Evolutionary conservation across 352 stramenopile genomes (phyloP).

Genomic region (Phytopythium vexans): DNA sequence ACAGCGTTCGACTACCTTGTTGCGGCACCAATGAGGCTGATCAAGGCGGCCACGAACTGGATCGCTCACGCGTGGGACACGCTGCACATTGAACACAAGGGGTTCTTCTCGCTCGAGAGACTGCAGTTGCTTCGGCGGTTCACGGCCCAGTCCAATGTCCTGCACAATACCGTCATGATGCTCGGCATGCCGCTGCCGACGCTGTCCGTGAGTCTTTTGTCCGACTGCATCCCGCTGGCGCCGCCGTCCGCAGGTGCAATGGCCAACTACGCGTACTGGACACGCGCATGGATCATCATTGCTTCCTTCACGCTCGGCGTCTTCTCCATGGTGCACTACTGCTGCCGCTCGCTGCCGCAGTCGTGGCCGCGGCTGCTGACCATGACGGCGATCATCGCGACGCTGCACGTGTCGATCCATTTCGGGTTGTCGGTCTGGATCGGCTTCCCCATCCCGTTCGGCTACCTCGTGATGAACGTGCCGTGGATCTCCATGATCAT

Average conservation of each 20-base stretch:
- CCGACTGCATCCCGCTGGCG: conserved; percentile 13
- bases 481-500: conserved; percentile 15
- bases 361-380: conserved; percentile 1
- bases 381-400: conserved; percentile 7
- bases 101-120: conserved; percentile 13
- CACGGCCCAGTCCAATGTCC: background rate
- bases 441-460: conserved; percentile 17
- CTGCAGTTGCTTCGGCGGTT: conserved; percentile 4
- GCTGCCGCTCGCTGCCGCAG: background rate
- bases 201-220: conserved; percentile 7
- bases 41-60: no score
- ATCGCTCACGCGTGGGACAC: no score
- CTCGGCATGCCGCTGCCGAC: conserved; percentile 10
- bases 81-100: conserved; percentile 17
- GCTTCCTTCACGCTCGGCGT: conserved; percentile 9
- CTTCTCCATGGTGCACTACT: background rate
- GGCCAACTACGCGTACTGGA: conserved; percentile 15
- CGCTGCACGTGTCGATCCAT: conserved; percentile 7
- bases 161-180: conserved; percentile 7
- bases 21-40: no score
- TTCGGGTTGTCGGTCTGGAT: conserved; percentile 10
- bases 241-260: conserved; percentile 7
- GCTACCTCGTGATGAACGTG: conserved; percentile 14
- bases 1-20: no score
- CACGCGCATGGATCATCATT: conserved; percentile 11